Percentiles rank a stretch among this genome's conserved stretches.
phyloP scores from a whole-genome alignment of 441 rosid species.

The Erodium moschatum region DNA sequence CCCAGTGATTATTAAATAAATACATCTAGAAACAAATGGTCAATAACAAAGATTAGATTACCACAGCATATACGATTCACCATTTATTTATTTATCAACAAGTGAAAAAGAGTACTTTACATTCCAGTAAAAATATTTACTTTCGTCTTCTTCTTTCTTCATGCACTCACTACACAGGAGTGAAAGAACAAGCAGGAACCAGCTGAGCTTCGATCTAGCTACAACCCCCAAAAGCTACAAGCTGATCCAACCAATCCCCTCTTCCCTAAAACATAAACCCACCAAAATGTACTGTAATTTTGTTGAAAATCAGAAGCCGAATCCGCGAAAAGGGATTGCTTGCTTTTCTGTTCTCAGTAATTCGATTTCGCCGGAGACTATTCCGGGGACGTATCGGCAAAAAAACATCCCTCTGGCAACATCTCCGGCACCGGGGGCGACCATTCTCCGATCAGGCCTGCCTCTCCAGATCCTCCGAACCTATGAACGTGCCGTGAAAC shows the following conservation, averaged over 20 bases:
- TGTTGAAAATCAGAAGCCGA: not conserved
- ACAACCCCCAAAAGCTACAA: not conserved
- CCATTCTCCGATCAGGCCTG: not conserved
- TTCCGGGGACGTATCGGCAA: not conserved
- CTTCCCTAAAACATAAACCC: not conserved
- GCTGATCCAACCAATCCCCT: not conserved
- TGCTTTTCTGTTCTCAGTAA: not conserved
- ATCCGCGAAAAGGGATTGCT: too few relatives aligned
- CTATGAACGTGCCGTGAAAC: conserved; percentile 72
- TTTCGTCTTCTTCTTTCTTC: not conserved
- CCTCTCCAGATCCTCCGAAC: conserved; percentile 20
- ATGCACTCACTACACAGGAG: not conserved
- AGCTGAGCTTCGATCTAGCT: not conserved
- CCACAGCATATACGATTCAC: too few relatives aligned
- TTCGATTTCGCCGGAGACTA: not conserved
- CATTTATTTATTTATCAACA: too few relatives aligned
- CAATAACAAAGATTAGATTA: too few relatives aligned
- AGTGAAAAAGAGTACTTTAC: not conserved
- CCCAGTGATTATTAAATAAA: too few relatives aligned
- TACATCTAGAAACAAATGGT: too few relatives aligned
- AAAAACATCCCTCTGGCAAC: not conserved
- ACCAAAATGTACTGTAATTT: not conserved
- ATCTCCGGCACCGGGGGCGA: not conserved
- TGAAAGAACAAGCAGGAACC: not conserved
- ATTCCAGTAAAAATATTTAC: not conserved